Base-by-base conservation (phyloP, 106 monocot species). In the Allium fistulosum region DNA sequence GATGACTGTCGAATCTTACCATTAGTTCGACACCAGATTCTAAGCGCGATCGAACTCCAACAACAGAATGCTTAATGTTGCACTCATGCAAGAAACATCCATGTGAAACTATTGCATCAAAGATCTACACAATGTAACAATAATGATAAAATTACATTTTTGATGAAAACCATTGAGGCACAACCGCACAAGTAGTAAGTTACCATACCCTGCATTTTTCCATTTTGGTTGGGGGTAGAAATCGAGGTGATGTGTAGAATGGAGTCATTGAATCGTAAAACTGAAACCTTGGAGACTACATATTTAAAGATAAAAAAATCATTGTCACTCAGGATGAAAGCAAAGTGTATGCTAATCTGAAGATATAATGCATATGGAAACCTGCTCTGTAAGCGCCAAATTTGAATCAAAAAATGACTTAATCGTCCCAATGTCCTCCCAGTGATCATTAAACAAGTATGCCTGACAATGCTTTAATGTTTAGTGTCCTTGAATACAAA, bases 341-440 rank as follows among this genome's bases (percentile, higher is more conserved):
- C 22, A 22, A 22, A 22, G 22, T 22, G 22, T 22, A 22, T 22
- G 22, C 22, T 22, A 22, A 22, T 22, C 22, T 22, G 22, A 22
- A 22, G 22, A 22, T 22, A 22, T 22, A 22, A 22, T 22, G 22
- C 22, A 22, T 1, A 22, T 22, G 1, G 22, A 13, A 67, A 94
- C 89, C 93, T 94, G 75, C 48, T 80, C 79, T 16, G 93, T 86
- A 65, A 94, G 86, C 27, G 93, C 85, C 71, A 94, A 80, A 65
- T 94, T 94, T 11, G 89, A 88, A 70, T 94, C 86, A 37, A 84
- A 94, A 72, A 90, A 94, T 48, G 88, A 81, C 70, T 67, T 93
- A 26, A 93, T 76, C 45, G 88, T 88, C 69, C 93, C 88, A 68
- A 93, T 86, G 11, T 93, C 93, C 65, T 84, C 88, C 93, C 93